Conservation (phyloP, 345 rosid genomes). For the Cochlearia excelsa region DNA sequence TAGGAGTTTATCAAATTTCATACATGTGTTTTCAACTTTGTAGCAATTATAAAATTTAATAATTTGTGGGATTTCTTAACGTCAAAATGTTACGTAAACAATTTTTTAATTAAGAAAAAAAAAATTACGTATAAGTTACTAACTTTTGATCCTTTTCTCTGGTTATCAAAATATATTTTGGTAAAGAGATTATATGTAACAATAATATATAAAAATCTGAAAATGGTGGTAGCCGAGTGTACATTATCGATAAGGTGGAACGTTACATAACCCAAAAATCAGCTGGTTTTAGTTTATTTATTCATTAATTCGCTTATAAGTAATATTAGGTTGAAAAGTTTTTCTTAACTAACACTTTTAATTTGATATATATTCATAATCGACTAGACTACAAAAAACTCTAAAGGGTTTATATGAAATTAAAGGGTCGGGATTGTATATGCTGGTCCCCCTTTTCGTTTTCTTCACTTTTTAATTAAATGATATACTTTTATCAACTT, state of each 20-base stretch:
- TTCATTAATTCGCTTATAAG: constrained; percentile 21
- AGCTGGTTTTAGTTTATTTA: constrained; percentile 11
- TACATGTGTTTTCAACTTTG: constrained; percentile 16
- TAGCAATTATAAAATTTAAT: not conserved
- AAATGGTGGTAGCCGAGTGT: constrained; percentile 35
- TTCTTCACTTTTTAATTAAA: constrained; percentile 21
- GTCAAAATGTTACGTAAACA: constrained; percentile 15
- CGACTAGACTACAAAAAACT: constrained; percentile 24
- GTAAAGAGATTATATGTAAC: not conserved
- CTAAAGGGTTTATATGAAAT: constrained; percentile 27
- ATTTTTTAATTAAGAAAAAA: not conserved
- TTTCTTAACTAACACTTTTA: constrained; percentile 5
- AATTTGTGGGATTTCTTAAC: constrained; percentile 1
- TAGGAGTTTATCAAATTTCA: constrained; percentile 17
- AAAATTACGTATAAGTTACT: constrained; percentile 23
- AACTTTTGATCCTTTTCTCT: constrained; percentile 1
- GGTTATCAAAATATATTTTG: not conserved
- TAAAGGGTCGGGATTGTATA: constrained; percentile 37
- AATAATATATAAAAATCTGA: not conserved
- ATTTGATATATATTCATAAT: constrained; percentile 17
- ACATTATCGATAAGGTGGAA: constrained; percentile 40
- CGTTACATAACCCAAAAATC: constrained; percentile 35
- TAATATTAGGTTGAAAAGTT: constrained; percentile 28
- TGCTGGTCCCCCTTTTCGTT: constrained; percentile 34
- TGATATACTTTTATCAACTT: constrained; percentile 2